phyloP scores from a whole-genome alignment of 192 early-diverging fungal species.

The Phycomyces nitens region DNA sequence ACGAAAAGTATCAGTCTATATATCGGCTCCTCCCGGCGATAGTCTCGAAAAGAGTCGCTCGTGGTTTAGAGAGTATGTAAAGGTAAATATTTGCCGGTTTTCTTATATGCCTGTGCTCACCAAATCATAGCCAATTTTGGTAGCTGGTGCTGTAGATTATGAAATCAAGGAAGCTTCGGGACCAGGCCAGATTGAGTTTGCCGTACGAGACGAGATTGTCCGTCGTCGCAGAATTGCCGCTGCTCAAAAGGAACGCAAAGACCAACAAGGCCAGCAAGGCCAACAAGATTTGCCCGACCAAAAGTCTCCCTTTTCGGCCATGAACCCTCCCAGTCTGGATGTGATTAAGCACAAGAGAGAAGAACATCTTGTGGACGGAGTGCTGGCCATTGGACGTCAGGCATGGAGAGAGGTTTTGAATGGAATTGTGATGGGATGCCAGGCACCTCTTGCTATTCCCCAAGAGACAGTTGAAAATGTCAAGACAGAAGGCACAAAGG shows the following conservation, averaged over 20 bases:
- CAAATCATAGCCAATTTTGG: slow-evolving; percentile 34
- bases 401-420: slow-evolving; percentile 38
- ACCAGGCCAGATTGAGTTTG: slow-evolving; percentile 33
- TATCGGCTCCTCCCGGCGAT: slow-evolving; percentile 43
- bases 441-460: slow-evolving; percentile 13
- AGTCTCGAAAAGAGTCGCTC: slow-evolving; percentile 42
- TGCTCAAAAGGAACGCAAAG: slow-evolving; percentile 14
- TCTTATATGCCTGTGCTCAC: too few relatives aligned
- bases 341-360: background rate
- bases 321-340: background rate
- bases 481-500: background rate
- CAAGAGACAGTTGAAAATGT: slow-evolving; percentile 10
- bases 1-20: slow-evolving; percentile 41
- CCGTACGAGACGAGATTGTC: slow-evolving; percentile 32
- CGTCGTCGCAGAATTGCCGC: slow-evolving; percentile 20
- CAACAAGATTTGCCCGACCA: background rate
- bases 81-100: too few relatives aligned
- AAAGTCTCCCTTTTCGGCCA: slow-evolving; percentile 1
- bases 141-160: slow-evolving; percentile 42
- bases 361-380: slow-evolving; percentile 20
- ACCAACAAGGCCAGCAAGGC: background rate
- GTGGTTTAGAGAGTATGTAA: slow-evolving; percentile 44
- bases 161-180: slow-evolving; percentile 39
- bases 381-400: slow-evolving; percentile 38
- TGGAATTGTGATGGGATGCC: slow-evolving; percentile 36